Evolutionary conservation across 306 rosid species (phyloP), one percentile per base, ranked within the genome.

Genomic region (Lablab purpureus): DNA sequence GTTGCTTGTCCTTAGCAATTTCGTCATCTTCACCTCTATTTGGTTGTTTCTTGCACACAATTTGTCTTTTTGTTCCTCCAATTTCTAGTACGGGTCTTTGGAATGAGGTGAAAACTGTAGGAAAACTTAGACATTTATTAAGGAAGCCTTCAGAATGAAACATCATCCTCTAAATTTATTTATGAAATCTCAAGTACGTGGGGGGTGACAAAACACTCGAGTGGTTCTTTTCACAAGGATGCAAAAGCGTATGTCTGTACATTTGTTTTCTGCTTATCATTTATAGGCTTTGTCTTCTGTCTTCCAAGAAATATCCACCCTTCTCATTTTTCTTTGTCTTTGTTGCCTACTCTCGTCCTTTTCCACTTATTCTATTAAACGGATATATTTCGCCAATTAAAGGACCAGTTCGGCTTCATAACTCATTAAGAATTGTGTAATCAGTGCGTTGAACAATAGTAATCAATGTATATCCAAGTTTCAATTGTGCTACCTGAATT

Each of bases 101-200:
- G 52, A 56, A 56, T 37, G 27, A 47, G 67, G 55, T 37, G 56
- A 74, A 73, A 37, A 73, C 28, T 54, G 40, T 11, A 14, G 67
- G 67, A 55, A 30, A 73, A 55, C 40, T 36, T 37, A 22, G 67
- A 36, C 52, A 54, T 10, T 7, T 13, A 21, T 34, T 37, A 19
- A 7, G 67, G 51, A 54, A 50, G 54, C 22, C 52, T 55, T 49
- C 30, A 30, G 63, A 50, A 17, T 50, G 75, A 71, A 21, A 56
- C 40, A 73, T 73, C 67, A 40, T 73, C 67, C 67, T 40, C 25
- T 22, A 25, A 56, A 73, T 73, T 71, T 55, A 73, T 55, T 55
- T 37, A 55, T 14, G 30, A 71, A 28, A 71, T 71, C 28, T 34
- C 65, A 72, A 51, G 65, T 72, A 72, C 65, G 7, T 28, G 2